Percentiles rank a stretch among this genome's conserved stretches.
These are phyloP conservation scores for Cystobasidiaceae sp. DNA, from an alignment of 1,284 basidiomycete species.

Conservation along the genomic window DNA sequence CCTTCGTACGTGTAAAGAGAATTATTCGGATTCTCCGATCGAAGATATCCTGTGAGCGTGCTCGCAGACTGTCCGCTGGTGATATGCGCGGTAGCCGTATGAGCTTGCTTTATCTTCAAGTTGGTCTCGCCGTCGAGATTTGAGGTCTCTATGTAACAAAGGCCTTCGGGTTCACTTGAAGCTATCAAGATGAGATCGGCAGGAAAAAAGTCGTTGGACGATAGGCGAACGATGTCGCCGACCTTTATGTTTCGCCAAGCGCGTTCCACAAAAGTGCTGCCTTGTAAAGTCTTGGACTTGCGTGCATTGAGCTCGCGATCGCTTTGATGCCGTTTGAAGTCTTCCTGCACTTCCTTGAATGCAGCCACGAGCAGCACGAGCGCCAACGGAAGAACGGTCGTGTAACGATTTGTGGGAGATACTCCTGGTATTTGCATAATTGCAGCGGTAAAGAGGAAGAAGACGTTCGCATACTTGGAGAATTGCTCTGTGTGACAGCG, in stretches of 20 bases:
- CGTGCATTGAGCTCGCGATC: constrained; percentile 88
- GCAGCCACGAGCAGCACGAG: constrained; percentile 91
- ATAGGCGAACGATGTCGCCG: constrained; percentile 85
- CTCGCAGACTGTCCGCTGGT: constrained; percentile 71
- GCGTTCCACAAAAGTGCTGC: constrained; percentile 62
- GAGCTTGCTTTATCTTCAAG: constrained; percentile 96
- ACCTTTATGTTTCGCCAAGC: constrained; percentile 88
- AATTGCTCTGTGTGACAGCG: constrained; percentile 73
- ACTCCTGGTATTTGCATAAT: constrained; percentile 98
- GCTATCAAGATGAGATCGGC: constrained; percentile 85
- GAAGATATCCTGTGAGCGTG: constrained; percentile 71
- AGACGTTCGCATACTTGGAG: constrained; percentile 96
- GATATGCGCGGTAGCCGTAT: constrained; percentile 69
- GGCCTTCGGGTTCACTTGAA: constrained; percentile 90
- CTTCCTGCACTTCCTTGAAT: constrained; percentile 93
- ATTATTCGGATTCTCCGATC: constrained; percentile 95
- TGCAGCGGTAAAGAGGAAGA: constrained; percentile 96
- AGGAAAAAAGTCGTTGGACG: constrained; percentile 90
- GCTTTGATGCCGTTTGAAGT: constrained; percentile 93
- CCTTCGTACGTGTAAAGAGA: constrained; percentile 93
- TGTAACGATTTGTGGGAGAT: constrained; percentile 91
- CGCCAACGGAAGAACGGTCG: constrained; percentile 86
- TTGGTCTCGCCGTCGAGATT: constrained; percentile 99
- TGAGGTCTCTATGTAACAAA: constrained; percentile 95
- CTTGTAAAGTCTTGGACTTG: constrained; percentile 65